Percentiles rank a stretch among this genome's conserved stretches.
Conservation (phyloP, 176 grass and related monocot genomes). For the Musa itinerans region DNA sequence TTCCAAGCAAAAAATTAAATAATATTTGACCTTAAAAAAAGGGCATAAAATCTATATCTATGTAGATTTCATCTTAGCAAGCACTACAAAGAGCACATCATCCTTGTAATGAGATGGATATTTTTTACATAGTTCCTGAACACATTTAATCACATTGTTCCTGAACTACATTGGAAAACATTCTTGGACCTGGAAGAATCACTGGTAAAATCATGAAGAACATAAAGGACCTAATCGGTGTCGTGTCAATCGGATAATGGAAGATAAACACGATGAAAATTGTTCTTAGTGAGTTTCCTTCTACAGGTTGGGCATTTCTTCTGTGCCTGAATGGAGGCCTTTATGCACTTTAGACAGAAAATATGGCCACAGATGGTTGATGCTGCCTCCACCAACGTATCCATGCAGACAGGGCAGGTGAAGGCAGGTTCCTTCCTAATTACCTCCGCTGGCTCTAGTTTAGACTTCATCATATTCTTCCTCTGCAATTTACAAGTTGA, state of each 20-base stretch:
- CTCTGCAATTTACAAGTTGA: slow-evolving; percentile 1
- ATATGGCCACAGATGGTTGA: slow-evolving; percentile 82
- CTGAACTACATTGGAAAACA: too few relatives aligned
- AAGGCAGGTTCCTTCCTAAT: slow-evolving; percentile 48
- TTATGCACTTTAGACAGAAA: slow-evolving; percentile 66
- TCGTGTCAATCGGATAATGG: slow-evolving; percentile 18
- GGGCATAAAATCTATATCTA: too few relatives aligned
- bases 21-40: too few relatives aligned
- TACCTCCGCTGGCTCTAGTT: slow-evolving; percentile 10
- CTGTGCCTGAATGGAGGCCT: slow-evolving; percentile 56
- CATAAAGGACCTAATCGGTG: too few relatives aligned
- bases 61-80: too few relatives aligned
- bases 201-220: too few relatives aligned
- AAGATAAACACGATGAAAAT: slow-evolving; percentile 67
- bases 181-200: too few relatives aligned
- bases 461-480: slow-evolving; percentile 1
- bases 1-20: too few relatives aligned
- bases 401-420: slow-evolving; percentile 70
- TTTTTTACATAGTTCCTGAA: too few relatives aligned
- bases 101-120: too few relatives aligned
- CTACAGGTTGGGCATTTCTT: slow-evolving; percentile 92
- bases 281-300: slow-evolving; percentile 42
- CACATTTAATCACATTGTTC: too few relatives aligned
- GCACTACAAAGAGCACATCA: too few relatives aligned
- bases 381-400: slow-evolving; percentile 46